phyloP scores from a whole-genome alignment of 441 rosid species.

The Cnidoscolus chayamansa region DNA sequence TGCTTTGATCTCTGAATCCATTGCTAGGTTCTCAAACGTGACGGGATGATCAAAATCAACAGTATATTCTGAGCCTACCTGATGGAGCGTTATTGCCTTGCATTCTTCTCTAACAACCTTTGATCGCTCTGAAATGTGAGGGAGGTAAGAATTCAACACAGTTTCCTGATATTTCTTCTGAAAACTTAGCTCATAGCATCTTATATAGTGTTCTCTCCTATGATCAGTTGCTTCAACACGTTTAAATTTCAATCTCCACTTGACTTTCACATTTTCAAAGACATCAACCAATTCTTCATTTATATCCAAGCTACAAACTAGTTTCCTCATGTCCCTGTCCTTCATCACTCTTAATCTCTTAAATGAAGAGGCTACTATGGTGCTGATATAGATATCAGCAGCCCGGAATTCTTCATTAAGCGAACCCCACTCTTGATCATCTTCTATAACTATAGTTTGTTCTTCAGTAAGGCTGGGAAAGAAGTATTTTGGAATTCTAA shows the following conservation, averaged over 20 bases:
- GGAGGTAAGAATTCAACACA: constrained; percentile 24
- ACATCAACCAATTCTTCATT: constrained; percentile 1
- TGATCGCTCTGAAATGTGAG: constrained; percentile 18
- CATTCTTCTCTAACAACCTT: constrained; percentile 13
- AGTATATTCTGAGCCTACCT: not conserved
- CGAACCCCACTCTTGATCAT: not conserved
- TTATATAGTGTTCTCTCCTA: not conserved
- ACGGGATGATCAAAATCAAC: constrained; percentile 16
- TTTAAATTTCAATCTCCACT: constrained; percentile 11
- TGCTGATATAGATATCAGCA: constrained; percentile 1
- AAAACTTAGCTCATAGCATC: constrained; percentile 27
- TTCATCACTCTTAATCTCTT: not conserved
- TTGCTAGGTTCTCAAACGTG: constrained; percentile 23
- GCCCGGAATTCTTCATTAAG: constrained; percentile 5
- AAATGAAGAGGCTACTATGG: not conserved
- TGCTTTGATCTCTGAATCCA: constrained; percentile 25
- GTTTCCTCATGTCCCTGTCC: not conserved
- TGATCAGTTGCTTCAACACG: not conserved
- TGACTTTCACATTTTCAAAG: constrained; percentile 11
- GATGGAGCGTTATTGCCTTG: constrained; percentile 18
- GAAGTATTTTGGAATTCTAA: no score
- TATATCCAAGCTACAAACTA: not conserved
- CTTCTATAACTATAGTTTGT: not conserved
- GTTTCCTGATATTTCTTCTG: constrained; percentile 23
- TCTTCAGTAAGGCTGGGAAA: no score